A percentile compares a stretch with the other conserved stretches of the same genome.
These are phyloP conservation scores for Hordeum pubiflorum DNA, from an alignment of 202 grass and related monocot species.

Conservation along the genomic window DNA sequence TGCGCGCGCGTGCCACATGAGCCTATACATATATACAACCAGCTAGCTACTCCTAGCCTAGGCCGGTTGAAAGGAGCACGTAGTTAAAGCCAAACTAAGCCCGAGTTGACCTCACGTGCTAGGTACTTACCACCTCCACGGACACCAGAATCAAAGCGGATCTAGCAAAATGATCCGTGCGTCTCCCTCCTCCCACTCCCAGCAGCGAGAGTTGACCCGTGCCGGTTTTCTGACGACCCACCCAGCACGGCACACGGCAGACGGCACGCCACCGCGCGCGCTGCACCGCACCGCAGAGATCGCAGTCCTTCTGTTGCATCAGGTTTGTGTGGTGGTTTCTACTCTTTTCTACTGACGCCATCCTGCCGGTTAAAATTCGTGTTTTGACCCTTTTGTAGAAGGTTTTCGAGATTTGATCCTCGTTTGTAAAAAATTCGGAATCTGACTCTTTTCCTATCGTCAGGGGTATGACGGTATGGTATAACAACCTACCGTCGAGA, in stretches of 20 bases:
- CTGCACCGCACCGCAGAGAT: background rate
- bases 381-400: too few species aligned
- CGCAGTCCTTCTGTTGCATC: background rate
- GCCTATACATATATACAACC: background rate
- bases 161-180: background rate
- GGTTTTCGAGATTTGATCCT: too few species aligned
- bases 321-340: background rate
- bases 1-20: background rate
- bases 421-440: too few species aligned
- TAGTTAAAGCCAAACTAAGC: background rate
- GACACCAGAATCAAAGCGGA: slow-evolving; percentile 7
- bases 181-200: background rate
- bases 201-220: slow-evolving; percentile 20
- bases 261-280: background rate
- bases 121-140: background rate
- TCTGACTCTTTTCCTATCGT: too few species aligned
- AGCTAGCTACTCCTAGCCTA: background rate
- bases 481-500: too few species aligned
- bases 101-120: background rate
- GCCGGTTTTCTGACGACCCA: background rate
- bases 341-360: background rate
- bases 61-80: background rate
- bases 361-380: too few species aligned
- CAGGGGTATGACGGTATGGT: too few species aligned
- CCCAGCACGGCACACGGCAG: background rate